A percentile compares a stretch with the other conserved stretches of the same genome.
These are phyloP conservation scores for Trametes punicea DNA, from an alignment of 768 basidiomycete genomes.

Conservation along the genomic window DNA sequence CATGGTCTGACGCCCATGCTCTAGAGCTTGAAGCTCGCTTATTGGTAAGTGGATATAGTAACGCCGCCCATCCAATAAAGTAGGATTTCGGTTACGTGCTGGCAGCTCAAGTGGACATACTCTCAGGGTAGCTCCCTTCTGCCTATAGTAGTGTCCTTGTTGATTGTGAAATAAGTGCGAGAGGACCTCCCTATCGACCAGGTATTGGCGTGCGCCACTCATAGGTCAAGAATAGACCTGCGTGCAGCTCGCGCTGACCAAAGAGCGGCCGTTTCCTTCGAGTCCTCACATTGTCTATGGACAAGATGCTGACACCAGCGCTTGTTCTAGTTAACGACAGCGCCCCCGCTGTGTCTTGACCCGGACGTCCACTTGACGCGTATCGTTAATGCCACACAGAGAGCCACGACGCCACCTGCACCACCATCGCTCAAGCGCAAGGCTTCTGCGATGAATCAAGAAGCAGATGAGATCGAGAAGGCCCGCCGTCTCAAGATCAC, in stretches of 20 bases:
- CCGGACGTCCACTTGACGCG: slow-evolving; percentile 76
- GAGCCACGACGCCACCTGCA: slow-evolving; percentile 70
- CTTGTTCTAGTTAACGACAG: slow-evolving; percentile 58
- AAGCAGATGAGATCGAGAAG: slow-evolving; percentile 75
- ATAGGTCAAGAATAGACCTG: too few species aligned
- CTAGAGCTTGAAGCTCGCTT: slow-evolving; percentile 73
- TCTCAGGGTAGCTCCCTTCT: too few species aligned
- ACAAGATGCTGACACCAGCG: slow-evolving; percentile 1
- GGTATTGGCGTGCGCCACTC: too few species aligned
- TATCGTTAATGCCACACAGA: slow-evolving; percentile 69
- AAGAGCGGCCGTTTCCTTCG: too few species aligned
- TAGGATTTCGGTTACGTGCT: too few species aligned
- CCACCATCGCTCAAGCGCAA: slow-evolving; percentile 77
- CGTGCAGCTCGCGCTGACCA: too few species aligned
- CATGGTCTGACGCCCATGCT: slow-evolving; percentile 70
- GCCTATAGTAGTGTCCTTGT: too few species aligned
- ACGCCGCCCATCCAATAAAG: not conserved
- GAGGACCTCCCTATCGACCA: too few species aligned
- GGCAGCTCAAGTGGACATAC: too few species aligned
- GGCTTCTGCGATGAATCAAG: slow-evolving; percentile 62
- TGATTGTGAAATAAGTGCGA: too few species aligned
- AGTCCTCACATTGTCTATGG: not conserved
- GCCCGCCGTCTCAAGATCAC: slow-evolving; percentile 70
- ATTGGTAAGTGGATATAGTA: slow-evolving; percentile 45
- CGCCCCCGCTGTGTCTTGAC: slow-evolving; percentile 74